Base-by-base conservation (phyloP, 2,329 filamentous ascomycete genomes). In the Apiospora saccharicola region DNA sequence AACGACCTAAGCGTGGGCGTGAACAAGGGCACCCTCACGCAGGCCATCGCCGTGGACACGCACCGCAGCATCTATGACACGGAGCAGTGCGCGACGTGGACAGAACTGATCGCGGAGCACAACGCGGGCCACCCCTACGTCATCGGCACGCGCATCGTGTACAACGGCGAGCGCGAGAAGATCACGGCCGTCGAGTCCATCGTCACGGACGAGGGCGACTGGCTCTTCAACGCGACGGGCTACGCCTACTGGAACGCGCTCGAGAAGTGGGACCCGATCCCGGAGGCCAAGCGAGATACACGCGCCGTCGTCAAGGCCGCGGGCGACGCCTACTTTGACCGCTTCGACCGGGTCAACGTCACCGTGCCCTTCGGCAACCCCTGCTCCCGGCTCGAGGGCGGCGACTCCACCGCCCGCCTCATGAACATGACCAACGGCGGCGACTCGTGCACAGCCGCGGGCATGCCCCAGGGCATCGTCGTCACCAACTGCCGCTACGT, bases 41-140 rank as follows among this genome's bases (percentile, higher is more conserved):
- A 78, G 70, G 70, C 79, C 7, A 77, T 83, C 26, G 76, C 74
- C 51, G 77, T 82, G 53, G 81, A 82, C 70, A 77, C 81, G 71
- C 77, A 77, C 68, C 79, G 79, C 72, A 82, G 78, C 69, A 79
- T 79, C 72, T 73, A 79, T 71, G 82, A 83, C 76, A 76, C 77
- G 4, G 76, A 76, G 22, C 74, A 73, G 41, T 83, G 82, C 74
- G 79, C 82, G 24, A 83, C 84, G 47, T 83, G 83, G 73, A 84
- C 85, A 26, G 83, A 85, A 75, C 79, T 86, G 70, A 80, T 83
- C 72, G 76, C 77, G 34, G 77, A 79, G 19, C 76, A 73, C 24
- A 76, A 79, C 24, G 73, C 76, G 2, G 57, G 57, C 19, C 78
- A 81, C 26, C 81, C 81, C n/a, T 82, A 81, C 67, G 81, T 80